These are phyloP conservation scores for Gryganskiella cystojenkinii DNA, from an alignment of 192 early-diverging fungal genomes.

Conservation along the genomic window DNA sequence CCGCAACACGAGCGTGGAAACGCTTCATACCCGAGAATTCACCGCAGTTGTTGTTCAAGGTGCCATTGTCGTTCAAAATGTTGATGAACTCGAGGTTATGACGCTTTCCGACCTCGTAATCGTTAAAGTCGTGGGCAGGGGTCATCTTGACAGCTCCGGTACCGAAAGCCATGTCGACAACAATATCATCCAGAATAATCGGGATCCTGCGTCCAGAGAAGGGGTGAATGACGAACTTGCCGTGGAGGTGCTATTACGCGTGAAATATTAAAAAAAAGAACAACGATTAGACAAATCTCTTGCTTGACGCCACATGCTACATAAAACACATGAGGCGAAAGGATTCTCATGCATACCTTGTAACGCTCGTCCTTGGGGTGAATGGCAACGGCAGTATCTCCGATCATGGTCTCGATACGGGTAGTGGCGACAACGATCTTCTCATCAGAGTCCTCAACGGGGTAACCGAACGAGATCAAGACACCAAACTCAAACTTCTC, in stretches of 20 bases:
- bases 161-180: conserved; percentile 93
- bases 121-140: conserved; percentile 97
- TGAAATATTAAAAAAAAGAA: conserved; percentile 8
- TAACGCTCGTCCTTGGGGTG: conserved; percentile 95
- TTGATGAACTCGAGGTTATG: conserved; percentile 96
- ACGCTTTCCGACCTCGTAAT: conserved; percentile 96
- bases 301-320: background rate
- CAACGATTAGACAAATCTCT: background rate
- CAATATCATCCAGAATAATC: conserved; percentile 87
- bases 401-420: conserved; percentile 99
- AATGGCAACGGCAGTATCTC: conserved; percentile 96
- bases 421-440: conserved; percentile 97
- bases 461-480: conserved; percentile 94
- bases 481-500: conserved; percentile 99
- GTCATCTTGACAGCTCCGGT: conserved; percentile 99
- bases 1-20: conserved; percentile 92
- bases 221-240: conserved; percentile 94
- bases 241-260: conserved; percentile 78
- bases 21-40: conserved; percentile 90
- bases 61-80: conserved; percentile 97
- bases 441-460: conserved; percentile 87
- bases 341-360: conserved; percentile 62
- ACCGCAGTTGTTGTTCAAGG: conserved; percentile 91
- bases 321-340: background rate
- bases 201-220: conserved; percentile 92